Evolutionary conservation across 805 yeast genomes (phyloP), one percentile per base, ranked within the genome.

Genomic region (Monosporozyma servazzii): DNA sequence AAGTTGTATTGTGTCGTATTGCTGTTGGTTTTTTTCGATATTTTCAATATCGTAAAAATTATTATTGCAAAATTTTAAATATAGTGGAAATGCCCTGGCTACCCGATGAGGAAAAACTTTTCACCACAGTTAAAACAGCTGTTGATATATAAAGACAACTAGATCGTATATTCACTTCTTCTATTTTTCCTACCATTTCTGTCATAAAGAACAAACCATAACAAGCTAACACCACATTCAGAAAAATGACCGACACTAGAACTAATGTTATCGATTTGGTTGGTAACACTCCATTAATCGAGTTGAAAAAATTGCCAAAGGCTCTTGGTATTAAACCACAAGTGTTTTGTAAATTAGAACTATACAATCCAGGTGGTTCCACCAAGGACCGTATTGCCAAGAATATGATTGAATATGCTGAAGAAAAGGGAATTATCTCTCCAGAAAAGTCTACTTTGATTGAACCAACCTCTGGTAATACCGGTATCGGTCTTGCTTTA

Each of bases 381-480:
- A 88, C 87, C 66, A 87, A 87, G 71, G 96, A 87, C 66, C 80
- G 96, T 69, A 87, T 87, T 61, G 95, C 95, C 58, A 78, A 84
- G 62, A 76, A 87, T 64, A 87, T 87, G 96, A 83, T 87, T 30
- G 85, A 84, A 61, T 85, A 86, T 64, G 95, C 95, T 29, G 96
- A 87, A 68, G 77, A 77, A 57, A 71, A 75, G 15, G 95, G 95
- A 48, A 70, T 79, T 56, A 84, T 87, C 62, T 85, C 82, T 68
- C 95, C 95, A n/a, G 91, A 91, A 4, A 62, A 64, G 52, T 77
- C 81, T 64, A 86, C 95, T 33, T 71, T 87, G 63, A 87, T 88
- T 58, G 96, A 87, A 70, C 95, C 95, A 51, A 88, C 95, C 10
- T 84, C 91, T 10, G 96, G 96, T 63, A 87, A 87, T 72, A 87